Evolutionary conservation across 2,329 filamentous ascomycete genomes (phyloP), one percentile per base, ranked within the genome.

Genomic region (Trichophyton mentagrophytes): DNA sequence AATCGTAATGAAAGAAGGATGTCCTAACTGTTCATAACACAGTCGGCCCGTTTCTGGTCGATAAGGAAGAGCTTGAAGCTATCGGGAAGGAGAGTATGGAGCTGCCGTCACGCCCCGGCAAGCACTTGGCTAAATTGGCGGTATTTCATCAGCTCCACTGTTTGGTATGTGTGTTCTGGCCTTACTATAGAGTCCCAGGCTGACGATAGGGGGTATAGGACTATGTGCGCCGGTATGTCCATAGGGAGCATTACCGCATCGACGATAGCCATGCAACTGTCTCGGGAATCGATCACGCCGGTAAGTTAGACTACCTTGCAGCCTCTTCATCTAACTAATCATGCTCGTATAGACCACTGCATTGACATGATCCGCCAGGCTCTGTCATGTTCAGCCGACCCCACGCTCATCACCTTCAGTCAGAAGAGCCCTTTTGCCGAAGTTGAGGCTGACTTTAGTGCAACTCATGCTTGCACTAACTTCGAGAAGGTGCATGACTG

Each of bases 61-160:
- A 61, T 5, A 47, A 42, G 6, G 20, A 55, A 17, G 58, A 65
- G 4, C 57, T 66, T 17, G 38, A 59, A 17, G 61, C 56, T 17
- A 61, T 64, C n/a, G 38, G 59, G n/a, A 64, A 63, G 30, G 60
- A 60, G 5, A 65, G 62, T 30, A 44, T 64, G n/a, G 60, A 62
- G 51, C 40, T 64, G 3, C 61, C 64, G 11, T 63, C 64, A 13
- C 56, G 58, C 9, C 60, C 46, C 22, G 62, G 60, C 11, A 47
- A 61, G 25, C 56, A 62, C 40, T 58, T 66, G 17, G 64, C 57
- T 6, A 65, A 62, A 20, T 42, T 64, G 47, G 64, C 64, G 13
- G 65, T 63, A 3, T 64, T 65, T 51, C 62, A 69, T 58, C 66
- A 69, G 42, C 63, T 69, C 0, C 66, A 69, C 49, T 69, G 66